phyloP scores from a whole-genome alignment of 345 rosid genomes.

The Theobroma cacao region DNA sequence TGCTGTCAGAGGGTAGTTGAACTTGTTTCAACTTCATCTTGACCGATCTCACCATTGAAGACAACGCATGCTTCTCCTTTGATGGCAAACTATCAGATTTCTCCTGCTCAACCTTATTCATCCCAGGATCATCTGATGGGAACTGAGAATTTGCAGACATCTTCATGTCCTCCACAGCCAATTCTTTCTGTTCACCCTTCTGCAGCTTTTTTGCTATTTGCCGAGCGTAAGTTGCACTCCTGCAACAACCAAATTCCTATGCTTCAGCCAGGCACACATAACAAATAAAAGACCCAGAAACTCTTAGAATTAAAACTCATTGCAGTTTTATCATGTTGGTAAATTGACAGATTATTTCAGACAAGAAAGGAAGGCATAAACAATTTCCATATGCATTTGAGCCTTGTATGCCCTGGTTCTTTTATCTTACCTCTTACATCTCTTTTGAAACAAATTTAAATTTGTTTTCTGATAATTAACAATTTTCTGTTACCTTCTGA shows the following conservation, averaged over 20 bases:
- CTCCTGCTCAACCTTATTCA: neutral
- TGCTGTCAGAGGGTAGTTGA: constrained; percentile 24
- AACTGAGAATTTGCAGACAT: constrained; percentile 14
- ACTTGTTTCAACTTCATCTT: constrained; percentile 73
- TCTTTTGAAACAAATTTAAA: neutral
- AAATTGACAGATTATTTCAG: neutral
- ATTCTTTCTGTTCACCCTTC: constrained; percentile 35
- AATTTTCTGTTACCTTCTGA: constrained; percentile 76
- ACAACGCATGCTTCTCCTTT: constrained; percentile 54
- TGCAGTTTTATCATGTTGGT: neutral
- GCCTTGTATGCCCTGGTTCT: neutral
- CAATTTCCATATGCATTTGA: neutral
- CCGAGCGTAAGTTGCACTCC: constrained; percentile 86
- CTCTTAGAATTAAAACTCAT: neutral
- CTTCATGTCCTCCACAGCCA: constrained; percentile 24
- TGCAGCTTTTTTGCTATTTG: constrained; percentile 51
- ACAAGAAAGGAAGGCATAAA: neutral
- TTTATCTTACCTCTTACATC: neutral
- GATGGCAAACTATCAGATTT: constrained; percentile 22
- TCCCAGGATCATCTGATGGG: constrained; percentile 17
- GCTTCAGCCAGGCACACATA: constrained; percentile 3
- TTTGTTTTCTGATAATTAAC: neutral
- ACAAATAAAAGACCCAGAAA: neutral
- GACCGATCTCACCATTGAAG: constrained; percentile 61
- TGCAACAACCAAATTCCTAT: constrained; percentile 31